Evolutionary conservation across 257 asterid species (phyloP).

Genomic region (Perilla frutescens): DNA sequence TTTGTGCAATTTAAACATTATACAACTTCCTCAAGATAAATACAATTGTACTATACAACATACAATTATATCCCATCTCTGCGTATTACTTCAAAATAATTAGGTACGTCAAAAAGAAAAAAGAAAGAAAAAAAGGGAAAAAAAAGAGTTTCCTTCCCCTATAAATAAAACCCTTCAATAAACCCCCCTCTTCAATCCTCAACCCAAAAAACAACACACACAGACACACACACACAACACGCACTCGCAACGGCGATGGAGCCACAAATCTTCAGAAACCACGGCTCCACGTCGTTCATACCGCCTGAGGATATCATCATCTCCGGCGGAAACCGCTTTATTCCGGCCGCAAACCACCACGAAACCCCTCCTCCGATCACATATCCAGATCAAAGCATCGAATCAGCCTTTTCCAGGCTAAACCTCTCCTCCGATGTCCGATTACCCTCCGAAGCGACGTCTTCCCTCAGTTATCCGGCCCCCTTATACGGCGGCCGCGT

Average conservation of each 20-base stretch:
- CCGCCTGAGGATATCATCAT: slow-evolving; percentile 25
- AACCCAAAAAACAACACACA: background rate
- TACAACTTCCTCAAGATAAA: no score
- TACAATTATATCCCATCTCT: no score
- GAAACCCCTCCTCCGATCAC: slow-evolving; percentile 19
- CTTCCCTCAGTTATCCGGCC: slow-evolving; percentile 25
- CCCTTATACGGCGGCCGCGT: slow-evolving; percentile 6
- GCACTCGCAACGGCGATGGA: slow-evolving; percentile 49
- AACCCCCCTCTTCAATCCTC: slow-evolving; percentile 38
- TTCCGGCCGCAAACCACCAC: slow-evolving; percentile 17
- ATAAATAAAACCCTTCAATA: slow-evolving; percentile 26
- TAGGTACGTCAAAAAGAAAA: no score
- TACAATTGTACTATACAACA: no score
- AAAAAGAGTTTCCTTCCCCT: background rate
- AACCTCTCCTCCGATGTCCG: slow-evolving; percentile 39
- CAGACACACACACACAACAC: slow-evolving; percentile 1
- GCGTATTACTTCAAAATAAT: background rate
- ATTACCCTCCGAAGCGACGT: slow-evolving; percentile 31
- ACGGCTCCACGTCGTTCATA: slow-evolving; percentile 30
- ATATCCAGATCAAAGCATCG: slow-evolving; percentile 40
- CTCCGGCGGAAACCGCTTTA: slow-evolving; percentile 3
- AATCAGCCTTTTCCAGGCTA: slow-evolving; percentile 52
- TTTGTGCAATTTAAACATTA: no score
- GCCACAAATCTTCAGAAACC: slow-evolving; percentile 33
- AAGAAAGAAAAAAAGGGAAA: background rate